Evolutionary conservation across 495 filamentous ascomycete species (phyloP).

Genomic region (Parathielavia appendiculata): DNA sequence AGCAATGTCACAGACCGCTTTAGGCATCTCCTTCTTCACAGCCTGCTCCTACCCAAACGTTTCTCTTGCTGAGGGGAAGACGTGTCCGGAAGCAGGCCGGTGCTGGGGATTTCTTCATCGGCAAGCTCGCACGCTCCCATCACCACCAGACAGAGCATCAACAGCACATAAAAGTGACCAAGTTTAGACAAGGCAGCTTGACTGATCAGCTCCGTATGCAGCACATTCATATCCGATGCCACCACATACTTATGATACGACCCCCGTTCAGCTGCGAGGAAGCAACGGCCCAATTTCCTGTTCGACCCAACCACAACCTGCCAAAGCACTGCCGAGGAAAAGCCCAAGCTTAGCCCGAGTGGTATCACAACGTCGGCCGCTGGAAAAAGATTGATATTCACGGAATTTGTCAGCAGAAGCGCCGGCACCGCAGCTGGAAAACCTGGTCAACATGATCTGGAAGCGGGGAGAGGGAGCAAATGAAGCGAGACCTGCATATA

Average conservation of each 20-base stretch:
- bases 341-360: background rate
- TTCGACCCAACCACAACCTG: background rate
- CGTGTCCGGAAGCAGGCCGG: no score
- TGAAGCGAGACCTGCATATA: background rate
- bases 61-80: no score
- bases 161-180: no score
- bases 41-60: no score
- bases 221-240: background rate
- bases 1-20: no score
- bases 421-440: background rate
- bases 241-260: background rate
- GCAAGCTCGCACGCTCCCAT: no score
- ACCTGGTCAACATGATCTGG: background rate
- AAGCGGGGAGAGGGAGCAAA: background rate
- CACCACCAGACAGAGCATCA: no score
- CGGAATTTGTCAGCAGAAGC: background rate
- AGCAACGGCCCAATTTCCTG: background rate
- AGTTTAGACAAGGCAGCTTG: no score
- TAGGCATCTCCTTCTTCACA: no score
- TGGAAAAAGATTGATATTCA: background rate
- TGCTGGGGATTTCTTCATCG: background rate
- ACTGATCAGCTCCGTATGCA: background rate
- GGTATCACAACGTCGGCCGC: background rate
- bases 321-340: background rate
- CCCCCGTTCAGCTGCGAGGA: constrained; percentile 1